Evolutionary conservation across 2,329 filamentous ascomycete genomes (phyloP), one percentile per base, ranked within the genome.

Genomic region (Fonsecaea erecta): DNA sequence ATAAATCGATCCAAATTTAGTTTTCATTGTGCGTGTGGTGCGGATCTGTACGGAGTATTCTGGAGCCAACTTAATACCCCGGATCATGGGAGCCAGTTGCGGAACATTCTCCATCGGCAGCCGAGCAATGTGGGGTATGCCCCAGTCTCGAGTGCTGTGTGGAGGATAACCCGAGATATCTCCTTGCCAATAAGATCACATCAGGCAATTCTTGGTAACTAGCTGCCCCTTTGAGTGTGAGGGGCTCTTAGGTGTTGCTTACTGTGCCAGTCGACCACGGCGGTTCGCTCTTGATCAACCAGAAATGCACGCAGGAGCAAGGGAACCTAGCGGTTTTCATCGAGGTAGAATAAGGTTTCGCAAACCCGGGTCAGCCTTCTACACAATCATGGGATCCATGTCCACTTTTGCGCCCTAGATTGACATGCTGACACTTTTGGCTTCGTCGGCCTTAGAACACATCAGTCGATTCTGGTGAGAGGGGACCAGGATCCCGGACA

Each of bases 361-460:
- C 4, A 26, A 26, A 24, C 21, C 24, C 21, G 21, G 43, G 43
- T 48, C 18, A 48, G 43, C 43, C 14, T 9, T 24, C 18, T 7
- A 48, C 18, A 48, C 43, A 24, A 24, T 24, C 3, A 21, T 21
- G 26, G 9, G 7, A 48, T 48, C 43, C 43, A 24, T 48, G 43
- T 48, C 8, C 56, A 43, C 26, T 46, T 91, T 87, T 52, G 88
- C 88, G 66, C 95, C 86, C 52, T 53, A 26, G 52, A 35, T 53
- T 53, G 52, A 53, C 52, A 53, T 53, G 52, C 52, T 53, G 52
- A 53, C 52, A 53, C 8, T 26, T 48, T 48, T 4, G 14, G 21
- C 8, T 24, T 12, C 18, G 43, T 48, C 18, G 14, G 21, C 21
- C 18, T n/a, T n/a, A n/a, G 21, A 48, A 26, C n/a, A 12, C 4